Evolutionary conservation across 768 basidiomycete species (phyloP), one percentile per base, ranked within the genome.

Genomic region (Xerocomus potaroensis): DNA sequence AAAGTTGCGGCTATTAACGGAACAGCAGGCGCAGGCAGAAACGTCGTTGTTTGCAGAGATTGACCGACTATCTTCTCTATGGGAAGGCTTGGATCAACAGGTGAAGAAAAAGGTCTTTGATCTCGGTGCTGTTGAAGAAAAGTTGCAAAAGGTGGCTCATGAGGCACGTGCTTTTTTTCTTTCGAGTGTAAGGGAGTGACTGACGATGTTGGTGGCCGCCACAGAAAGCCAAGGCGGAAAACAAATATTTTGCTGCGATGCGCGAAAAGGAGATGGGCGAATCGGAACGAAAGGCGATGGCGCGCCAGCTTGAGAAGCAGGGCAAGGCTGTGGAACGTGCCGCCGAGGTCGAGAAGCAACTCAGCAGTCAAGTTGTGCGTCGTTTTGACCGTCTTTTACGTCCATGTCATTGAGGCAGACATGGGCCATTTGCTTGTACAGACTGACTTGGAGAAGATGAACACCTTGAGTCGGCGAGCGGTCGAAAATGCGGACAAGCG

Each of bases 171-270:
- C 14, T n/a, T 27, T 36, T 5, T 29, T 19, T 7, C 8, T 1
- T n/a, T n/a, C n/a, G n/a, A n/a, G n/a, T n/a, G n/a, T n/a, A n/a
- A n/a, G n/a, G n/a, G 0, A 8, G 24, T 3, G 8, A 29, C 26
- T 5, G 16, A 3, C 11, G 19, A 21, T 10, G 26, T 19, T 51
- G 34, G 48, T 34, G 43, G 12, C 15, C 29, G 8, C 12, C 21
- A 29, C 67, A 97, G 91, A 91, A 90, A 84, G 89, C 91, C 8
- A 97, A 95, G 69, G 83, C 88, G 14, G 94, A 97, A 49, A 95
- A 93, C 72, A 97, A 94, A 65, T 98, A 81, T 62, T 98, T 83
- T 60, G 79, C 88, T 15, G 84, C 84, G 3, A 89, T 95, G 84
- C 83, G 92, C 24, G 83, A 86, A 47, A 92, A 87, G 67, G 92